Base-by-base conservation (phyloP, 73 alveolate species). In the Stentor coeruleus region DNA sequence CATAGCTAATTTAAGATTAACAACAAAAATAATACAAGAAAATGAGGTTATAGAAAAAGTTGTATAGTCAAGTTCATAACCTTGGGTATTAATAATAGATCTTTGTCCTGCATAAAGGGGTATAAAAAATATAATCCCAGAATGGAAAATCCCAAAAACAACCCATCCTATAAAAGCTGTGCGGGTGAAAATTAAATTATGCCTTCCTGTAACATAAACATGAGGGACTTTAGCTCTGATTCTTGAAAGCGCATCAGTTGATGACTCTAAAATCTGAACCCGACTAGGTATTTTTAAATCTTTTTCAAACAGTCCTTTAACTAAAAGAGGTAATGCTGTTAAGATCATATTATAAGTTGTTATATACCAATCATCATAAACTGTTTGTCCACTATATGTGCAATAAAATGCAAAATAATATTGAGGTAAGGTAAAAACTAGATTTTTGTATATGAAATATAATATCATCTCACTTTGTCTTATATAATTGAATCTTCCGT, bases 381-480 rank as follows among this genome's bases (percentile, higher is more conserved):
- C 90, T 39, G 98, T 96, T 85, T 93, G 91, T 35, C 98, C 99
- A 72, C 95, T 85, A 60, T 82, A 88, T 55, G 89, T 92, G 81
- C 94, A 86, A 75, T 91, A 59, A 59, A 93, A 92, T 14, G 95
- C 95, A 88, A 91, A 95, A 90, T 85, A 89, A 38, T 95, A 85
- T 84, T 95, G 94, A n/a, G 98, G 98, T 26, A 93, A 80, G 39
- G 99, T 97, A 55, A 97, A 91, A 11, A 94, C 90, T 3, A 97
- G 86, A 88, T 97, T 97, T 86, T 97, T 97, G 89, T 94, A 96
- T 91, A 97, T 95, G 92, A 97, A 97, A 86, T 91, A 97, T 55
- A 94, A 85, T 11, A 97, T 97, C 74, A 97, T 89, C 81, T 94
- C 94, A 76, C 97, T 84, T 38, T 91, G 92, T 77, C 99, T 74